A percentile compares a stretch with the other conserved stretches of the same genome.
phyloP scores from a whole-genome alignment of 768 basidiomycete genomes.

The Russula sp. region DNA sequence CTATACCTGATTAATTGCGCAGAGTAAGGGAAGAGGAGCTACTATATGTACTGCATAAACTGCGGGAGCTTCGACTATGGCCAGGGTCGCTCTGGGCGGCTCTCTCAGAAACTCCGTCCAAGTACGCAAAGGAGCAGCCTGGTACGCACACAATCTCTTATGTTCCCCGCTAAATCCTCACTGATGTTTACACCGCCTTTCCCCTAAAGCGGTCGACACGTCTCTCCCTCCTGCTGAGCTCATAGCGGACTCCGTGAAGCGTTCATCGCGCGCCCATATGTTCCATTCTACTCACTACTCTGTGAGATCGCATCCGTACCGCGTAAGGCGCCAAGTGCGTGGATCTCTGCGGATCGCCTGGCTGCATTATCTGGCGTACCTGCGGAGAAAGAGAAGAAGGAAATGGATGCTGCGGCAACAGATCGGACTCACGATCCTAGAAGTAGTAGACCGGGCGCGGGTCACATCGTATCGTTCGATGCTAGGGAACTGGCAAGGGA shows the following conservation, averaged over 20 bases:
- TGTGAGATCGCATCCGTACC: conserved; percentile 78
- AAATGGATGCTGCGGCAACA: neutral
- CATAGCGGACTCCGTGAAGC: conserved; percentile 67
- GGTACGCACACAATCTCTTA: conserved; percentile 41
- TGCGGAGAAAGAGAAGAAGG: neutral
- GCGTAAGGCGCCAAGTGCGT: conserved; percentile 62
- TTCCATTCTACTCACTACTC: conserved; percentile 83
- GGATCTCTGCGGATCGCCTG: conserved; percentile 44
- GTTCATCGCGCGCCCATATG: conserved; percentile 77
- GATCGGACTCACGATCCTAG: neutral
- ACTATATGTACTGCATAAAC: conserved; percentile 74
- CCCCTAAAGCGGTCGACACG: conserved; percentile 40
- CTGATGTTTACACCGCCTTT: neutral
- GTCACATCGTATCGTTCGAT: conserved; percentile 50
- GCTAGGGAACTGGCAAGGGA: conserved; percentile 62
- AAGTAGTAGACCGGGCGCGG: neutral
- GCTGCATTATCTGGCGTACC: conserved; percentile 14
- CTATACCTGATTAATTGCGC: neutral
- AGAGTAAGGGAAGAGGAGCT: conserved; percentile 89
- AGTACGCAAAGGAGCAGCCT: conserved; percentile 54
- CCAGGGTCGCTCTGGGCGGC: conserved; percentile 76
- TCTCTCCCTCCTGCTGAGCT: conserved; percentile 50
- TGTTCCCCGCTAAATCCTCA: neutral
- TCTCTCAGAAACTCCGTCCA: conserved; percentile 59
- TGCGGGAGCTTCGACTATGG: conserved; percentile 71